These are phyloP conservation scores for Nymphaea colorata DNA, from an alignment of 164 flowering plant genomes.

Conservation along the genomic window DNA sequence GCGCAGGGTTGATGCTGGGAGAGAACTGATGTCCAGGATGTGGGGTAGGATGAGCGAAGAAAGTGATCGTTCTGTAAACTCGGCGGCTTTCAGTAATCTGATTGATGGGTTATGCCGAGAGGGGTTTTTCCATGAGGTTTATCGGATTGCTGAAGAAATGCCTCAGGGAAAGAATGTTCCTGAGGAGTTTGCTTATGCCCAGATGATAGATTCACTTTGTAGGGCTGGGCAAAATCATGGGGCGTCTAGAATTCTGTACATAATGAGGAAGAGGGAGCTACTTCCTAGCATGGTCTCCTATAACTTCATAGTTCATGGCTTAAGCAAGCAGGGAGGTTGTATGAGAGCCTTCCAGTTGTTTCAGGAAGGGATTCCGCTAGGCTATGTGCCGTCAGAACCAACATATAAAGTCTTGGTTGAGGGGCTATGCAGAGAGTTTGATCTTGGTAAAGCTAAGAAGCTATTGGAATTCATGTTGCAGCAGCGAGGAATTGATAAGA, in stretches of 20 bases:
- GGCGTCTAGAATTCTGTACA: slow-evolving; percentile 84
- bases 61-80: slow-evolving; percentile 29
- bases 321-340: slow-evolving; percentile 62
- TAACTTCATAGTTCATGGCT: slow-evolving; percentile 69
- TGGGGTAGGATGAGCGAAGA: slow-evolving; percentile 52
- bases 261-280: slow-evolving; percentile 66
- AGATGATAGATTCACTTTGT: slow-evolving; percentile 83
- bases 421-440: slow-evolving; percentile 48
- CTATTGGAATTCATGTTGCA: slow-evolving; percentile 47
- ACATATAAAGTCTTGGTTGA: slow-evolving; percentile 64
- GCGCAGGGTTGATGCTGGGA: slow-evolving; percentile 34
- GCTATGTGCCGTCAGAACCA: slow-evolving; percentile 51
- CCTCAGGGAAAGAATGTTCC: slow-evolving; percentile 55
- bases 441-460: slow-evolving; percentile 52
- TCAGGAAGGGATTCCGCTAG: slow-evolving; percentile 56
- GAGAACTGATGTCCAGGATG: slow-evolving; percentile 39
- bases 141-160: slow-evolving; percentile 71
- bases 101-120: slow-evolving; percentile 59
- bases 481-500: slow-evolving; percentile 28
- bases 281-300: slow-evolving; percentile 52
- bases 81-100: slow-evolving; percentile 66
- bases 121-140: slow-evolving; percentile 59
- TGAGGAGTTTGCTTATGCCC: slow-evolving; percentile 58
- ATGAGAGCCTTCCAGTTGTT: slow-evolving; percentile 84
- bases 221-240: slow-evolving; percentile 54